Percentiles rank a stretch among this genome's conserved stretches.
Evolutionary conservation across 164 flowering plant species (phyloP).

Genomic region (Paratinospora sagittata): DNA sequence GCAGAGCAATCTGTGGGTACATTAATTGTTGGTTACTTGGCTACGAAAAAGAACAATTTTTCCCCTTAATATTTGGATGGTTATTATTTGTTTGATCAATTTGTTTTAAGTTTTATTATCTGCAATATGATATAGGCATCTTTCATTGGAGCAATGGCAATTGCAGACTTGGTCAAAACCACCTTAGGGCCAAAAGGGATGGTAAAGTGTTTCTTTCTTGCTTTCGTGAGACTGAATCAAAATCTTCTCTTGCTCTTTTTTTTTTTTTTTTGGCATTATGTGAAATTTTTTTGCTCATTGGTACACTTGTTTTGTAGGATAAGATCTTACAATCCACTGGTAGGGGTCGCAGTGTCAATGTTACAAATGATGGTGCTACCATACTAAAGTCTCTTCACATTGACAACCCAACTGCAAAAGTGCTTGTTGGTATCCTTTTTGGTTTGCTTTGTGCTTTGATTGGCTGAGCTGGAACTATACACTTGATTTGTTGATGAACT

Average conservation of each 20-base stretch:
- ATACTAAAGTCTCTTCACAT: slow-evolving; percentile 92
- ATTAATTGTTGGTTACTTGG: too few relatives aligned
- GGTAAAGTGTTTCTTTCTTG: slow-evolving; percentile 33
- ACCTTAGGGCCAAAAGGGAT: slow-evolving; percentile 98
- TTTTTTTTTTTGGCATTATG: neutral
- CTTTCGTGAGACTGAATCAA: neutral
- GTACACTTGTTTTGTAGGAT: slow-evolving; percentile 44
- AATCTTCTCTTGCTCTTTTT: too few relatives aligned
- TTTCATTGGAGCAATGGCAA: slow-evolving; percentile 97
- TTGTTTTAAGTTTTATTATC: neutral
- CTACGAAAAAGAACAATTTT: too few relatives aligned
- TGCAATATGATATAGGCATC: slow-evolving; percentile 44
- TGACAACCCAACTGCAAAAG: slow-evolving; percentile 97
- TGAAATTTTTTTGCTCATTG: neutral
- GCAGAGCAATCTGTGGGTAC: too few relatives aligned
- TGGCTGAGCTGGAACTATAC: neutral
- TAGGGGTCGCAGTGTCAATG: slow-evolving; percentile 74
- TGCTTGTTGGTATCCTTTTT: slow-evolving; percentile 88
- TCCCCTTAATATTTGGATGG: too few relatives aligned
- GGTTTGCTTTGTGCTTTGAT: slow-evolving; percentile 1
- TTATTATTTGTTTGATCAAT: neutral
- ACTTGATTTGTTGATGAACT: neutral
- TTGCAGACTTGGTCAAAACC: slow-evolving; percentile 93
- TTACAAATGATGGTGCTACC: slow-evolving; percentile 98
- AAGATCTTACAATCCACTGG: slow-evolving; percentile 94